phyloP scores from a whole-genome alignment of 345 rosid genomes.

The Lagerstroemia speciosa region DNA sequence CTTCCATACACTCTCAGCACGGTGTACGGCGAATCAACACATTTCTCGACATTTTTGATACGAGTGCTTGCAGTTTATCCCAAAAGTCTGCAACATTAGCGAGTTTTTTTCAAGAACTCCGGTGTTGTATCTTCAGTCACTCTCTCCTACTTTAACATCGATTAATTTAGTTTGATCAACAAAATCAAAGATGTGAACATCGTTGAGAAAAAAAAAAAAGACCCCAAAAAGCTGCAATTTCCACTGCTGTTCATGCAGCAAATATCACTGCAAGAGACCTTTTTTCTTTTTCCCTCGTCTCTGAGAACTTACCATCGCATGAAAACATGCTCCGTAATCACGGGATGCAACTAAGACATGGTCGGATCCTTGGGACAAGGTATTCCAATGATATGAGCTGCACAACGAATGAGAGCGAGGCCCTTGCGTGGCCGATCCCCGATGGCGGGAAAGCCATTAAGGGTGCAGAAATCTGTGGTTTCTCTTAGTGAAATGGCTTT shows the following conservation, averaged over 20 bases:
- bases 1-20: slow-evolving; percentile 43
- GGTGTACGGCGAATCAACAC: slow-evolving; percentile 87
- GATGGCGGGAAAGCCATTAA: slow-evolving; percentile 89
- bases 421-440: slow-evolving; percentile 79
- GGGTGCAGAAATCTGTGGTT: slow-evolving; percentile 77
- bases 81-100: slow-evolving; percentile 81
- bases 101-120: slow-evolving; percentile 72
- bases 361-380: slow-evolving; percentile 60
- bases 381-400: slow-evolving; percentile 35
- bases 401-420: slow-evolving; percentile 57
- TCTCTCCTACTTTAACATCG: slow-evolving; percentile 55
- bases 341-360: slow-evolving; percentile 92
- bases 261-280: background rate
- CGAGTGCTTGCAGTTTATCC: slow-evolving; percentile 70
- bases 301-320: slow-evolving; percentile 52
- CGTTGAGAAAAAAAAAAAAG: background rate
- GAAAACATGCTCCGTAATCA: slow-evolving; percentile 91
- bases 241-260: background rate
- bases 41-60: slow-evolving; percentile 76
- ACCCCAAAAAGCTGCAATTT: background rate
- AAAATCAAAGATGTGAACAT: background rate
- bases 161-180: background rate
- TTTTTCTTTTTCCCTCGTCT: background rate
- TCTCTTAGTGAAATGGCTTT: no score
- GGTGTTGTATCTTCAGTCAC: slow-evolving; percentile 77